Percentiles rank a stretch among this genome's conserved stretches.
phyloP scores from a whole-genome alignment of 805 yeast genomes.

The Kuraishia cidri region DNA sequence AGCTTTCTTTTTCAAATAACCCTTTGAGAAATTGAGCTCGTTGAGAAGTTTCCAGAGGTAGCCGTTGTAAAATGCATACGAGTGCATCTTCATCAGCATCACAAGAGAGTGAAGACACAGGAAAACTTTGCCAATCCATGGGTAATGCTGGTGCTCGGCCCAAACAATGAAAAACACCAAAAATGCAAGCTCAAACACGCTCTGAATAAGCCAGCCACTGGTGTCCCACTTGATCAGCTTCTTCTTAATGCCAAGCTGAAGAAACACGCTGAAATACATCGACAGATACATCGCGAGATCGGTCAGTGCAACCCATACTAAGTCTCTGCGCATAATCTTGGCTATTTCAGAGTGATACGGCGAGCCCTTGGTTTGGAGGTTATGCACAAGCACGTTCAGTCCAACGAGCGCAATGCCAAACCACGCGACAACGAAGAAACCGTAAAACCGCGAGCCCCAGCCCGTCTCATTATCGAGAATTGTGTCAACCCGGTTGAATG shows the following conservation, averaged over 20 bases:
- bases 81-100: conserved; percentile 90
- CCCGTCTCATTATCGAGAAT: conserved; percentile 45
- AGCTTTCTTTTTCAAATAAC: conserved; percentile 27
- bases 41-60: conserved; percentile 61
- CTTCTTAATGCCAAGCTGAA: conserved; percentile 47
- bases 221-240: conserved; percentile 48
- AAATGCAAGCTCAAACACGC: conserved; percentile 42
- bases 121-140: conserved; percentile 91
- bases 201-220: conserved; percentile 57
- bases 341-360: conserved; percentile 46
- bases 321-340: conserved; percentile 46
- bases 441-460: conserved; percentile 50
- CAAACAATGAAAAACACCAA: conserved; percentile 43
- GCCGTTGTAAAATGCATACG: conserved; percentile 88
- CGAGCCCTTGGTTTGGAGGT: conserved; percentile 35
- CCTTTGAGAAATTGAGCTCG: conserved; percentile 44
- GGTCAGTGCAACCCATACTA: conserved; percentile 59
- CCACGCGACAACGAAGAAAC: conserved; percentile 80
- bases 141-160: conserved; percentile 49
- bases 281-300: conserved; percentile 70
- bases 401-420: conserved; percentile 48
- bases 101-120: conserved; percentile 79
- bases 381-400: conserved; percentile 42
- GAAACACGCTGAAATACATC: conserved; percentile 47
- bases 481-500: conserved; percentile 30